Conservation (phyloP, 192 early-diverging fungal genomes). For the Geranomyces variabilis region DNA sequence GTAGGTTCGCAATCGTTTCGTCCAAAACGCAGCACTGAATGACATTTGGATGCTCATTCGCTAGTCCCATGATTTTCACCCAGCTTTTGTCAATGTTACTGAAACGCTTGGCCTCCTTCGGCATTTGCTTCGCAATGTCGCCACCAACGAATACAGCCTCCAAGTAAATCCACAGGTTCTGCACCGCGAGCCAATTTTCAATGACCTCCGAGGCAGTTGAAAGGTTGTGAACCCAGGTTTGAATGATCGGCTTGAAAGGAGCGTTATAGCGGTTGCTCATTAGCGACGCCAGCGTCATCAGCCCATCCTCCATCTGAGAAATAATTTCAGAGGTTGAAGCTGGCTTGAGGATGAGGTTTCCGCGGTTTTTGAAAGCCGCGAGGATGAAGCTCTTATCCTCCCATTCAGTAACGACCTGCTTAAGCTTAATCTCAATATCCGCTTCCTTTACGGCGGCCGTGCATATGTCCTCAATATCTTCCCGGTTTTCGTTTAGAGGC, state of each 20-base stretch:
- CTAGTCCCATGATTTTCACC: conserved; percentile 70
- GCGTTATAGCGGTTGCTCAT: conserved; percentile 69
- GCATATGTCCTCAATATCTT: conserved; percentile 71
- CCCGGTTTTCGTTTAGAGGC: conserved; percentile 55
- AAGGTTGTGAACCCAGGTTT: conserved; percentile 69
- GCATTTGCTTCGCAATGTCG: conserved; percentile 73
- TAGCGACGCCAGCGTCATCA: conserved; percentile 65
- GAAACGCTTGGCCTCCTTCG: conserved; percentile 69
- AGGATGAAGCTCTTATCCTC: conserved; percentile 64
- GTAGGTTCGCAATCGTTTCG: conserved; percentile 66
- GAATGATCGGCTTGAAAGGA: conserved; percentile 64
- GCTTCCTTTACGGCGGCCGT: conserved; percentile 66
- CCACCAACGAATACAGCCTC: conserved; percentile 71
- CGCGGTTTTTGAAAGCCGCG: conserved; percentile 61
- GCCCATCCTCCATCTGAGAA: conserved; percentile 63
- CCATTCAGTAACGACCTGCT: conserved; percentile 61
- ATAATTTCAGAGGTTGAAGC: conserved; percentile 65
- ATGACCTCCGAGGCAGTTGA: conserved; percentile 68
- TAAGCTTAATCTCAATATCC: conserved; percentile 67
- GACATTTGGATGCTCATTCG: conserved; percentile 70
- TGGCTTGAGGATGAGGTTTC: conserved; percentile 64
- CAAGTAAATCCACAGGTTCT: conserved; percentile 70
- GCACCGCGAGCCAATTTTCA: conserved; percentile 68
- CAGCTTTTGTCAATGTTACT: conserved; percentile 70
- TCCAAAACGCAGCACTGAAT: conserved; percentile 67